Base-by-base conservation (phyloP, 2,329 filamentous ascomycete genomes). In the Coniochaeta sp. region DNA sequence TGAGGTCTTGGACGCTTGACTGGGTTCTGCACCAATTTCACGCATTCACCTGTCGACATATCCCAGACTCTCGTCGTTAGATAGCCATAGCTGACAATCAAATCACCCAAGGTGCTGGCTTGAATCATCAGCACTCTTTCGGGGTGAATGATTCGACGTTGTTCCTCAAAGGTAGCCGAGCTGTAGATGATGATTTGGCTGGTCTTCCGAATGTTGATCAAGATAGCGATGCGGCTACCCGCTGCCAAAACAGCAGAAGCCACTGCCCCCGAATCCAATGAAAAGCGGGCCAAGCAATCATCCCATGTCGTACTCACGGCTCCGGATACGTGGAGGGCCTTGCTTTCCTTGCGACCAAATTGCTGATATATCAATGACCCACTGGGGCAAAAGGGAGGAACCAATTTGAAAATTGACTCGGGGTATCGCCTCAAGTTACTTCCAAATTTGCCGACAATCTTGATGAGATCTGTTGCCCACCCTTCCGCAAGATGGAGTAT, bases 381-480 rank as follows among this genome's bases (percentile, higher is more conserved):
- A 8, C 58, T 38, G 0, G 76, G 75, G 61, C 75, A 77, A 44
- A 79, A 71, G 1, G 74, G 72, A 1, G 74, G 72, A 9, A 78
- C 71, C 2, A 67, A 62, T 50, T 72, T 71, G 61, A 75, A 73
- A 36, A 78, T 76, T 0, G 70, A 60, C 6, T 69, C 63, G 0
- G 75, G 74, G 8, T 67, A 60, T 34, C 58, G 40, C 1, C 59
- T 34, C 12, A 76, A 58, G 43, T 64, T 62, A 7, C 16, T 50
- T 3, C 71, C 70, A 61, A 76, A 77, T 54, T 73, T 74, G 7
- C 72, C 73, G 16, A 73, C 58, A 11, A 77, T 62, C 59, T 71
- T 72, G 9, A 73, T 59, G 8, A 76, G 62, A 60, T 77, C 75
- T 1, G 60, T 64, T 1, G 69, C 65, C 74, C 74, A 76, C 16